Percentiles rank a stretch among this genome's conserved stretches.
Evolutionary conservation across 2,329 filamentous ascomycete genomes (phyloP).

Genomic region (Ceratocystis harringtonii): DNA sequence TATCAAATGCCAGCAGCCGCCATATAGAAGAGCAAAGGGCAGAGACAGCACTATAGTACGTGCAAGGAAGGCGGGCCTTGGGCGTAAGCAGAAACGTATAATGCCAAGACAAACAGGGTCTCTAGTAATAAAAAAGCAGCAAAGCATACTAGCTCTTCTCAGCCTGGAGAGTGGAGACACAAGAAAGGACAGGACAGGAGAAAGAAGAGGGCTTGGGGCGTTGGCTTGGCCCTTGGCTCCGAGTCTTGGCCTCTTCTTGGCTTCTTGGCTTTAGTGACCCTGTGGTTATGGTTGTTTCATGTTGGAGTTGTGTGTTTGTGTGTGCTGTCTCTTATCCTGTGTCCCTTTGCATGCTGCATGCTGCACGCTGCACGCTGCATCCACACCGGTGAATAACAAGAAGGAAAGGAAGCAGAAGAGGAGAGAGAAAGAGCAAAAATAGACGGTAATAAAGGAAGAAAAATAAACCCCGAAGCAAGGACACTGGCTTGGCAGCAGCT

Average conservation of each 20-base stretch:
- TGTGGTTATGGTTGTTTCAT: neutral
- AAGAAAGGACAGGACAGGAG: neutral
- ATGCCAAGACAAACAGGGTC: slow-evolving; percentile 1
- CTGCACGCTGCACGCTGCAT: neutral
- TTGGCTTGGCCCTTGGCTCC: neutral
- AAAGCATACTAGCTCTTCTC: neutral
- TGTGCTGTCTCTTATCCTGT: neutral
- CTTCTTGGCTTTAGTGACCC: neutral
- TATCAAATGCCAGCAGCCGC: no score
- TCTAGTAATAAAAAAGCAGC: neutral
- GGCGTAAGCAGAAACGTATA: neutral
- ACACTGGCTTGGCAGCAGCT: no score
- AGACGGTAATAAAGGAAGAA: no score
- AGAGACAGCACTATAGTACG: no score
- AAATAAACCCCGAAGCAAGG: no score
- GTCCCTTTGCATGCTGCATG: neutral
- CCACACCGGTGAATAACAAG: neutral
- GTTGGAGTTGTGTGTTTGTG: neutral
- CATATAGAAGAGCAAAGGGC: no score
- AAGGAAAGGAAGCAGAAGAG: neutral
- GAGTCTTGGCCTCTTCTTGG: slow-evolving; percentile 1
- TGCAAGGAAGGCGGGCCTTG: no score
- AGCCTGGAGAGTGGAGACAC: neutral
- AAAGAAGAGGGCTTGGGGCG: neutral
- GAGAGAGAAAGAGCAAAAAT: neutral